A percentile compares a stretch with the other conserved stretches of the same genome.
Conservation (phyloP, 2,329 filamentous ascomycete species). For the Gnomoniopsis smithogilvyi region DNA sequence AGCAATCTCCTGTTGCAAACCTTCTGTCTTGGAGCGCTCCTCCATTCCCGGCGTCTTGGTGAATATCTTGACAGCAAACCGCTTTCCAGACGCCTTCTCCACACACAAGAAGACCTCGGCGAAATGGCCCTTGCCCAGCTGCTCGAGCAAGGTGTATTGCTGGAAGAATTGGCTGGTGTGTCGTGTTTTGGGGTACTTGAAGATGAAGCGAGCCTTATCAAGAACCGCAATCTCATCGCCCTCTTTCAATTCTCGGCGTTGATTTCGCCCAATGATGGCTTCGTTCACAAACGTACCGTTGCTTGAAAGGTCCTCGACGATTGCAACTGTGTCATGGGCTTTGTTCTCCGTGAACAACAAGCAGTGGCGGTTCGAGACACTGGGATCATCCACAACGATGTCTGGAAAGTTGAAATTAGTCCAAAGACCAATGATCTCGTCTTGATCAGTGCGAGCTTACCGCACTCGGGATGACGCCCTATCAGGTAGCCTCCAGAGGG, state of each 20-base stretch:
- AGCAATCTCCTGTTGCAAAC: conserved; percentile 91
- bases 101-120: conserved; percentile 90
- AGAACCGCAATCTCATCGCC: conserved; percentile 88
- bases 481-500: conserved; percentile 84
- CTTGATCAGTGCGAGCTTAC: conserved; percentile 47
- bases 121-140: conserved; percentile 92
- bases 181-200: conserved; percentile 78
- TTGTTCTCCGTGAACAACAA: conserved; percentile 35
- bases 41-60: conserved; percentile 80
- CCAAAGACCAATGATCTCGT: not conserved
- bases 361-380: conserved; percentile 85
- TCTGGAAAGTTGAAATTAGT: conserved; percentile 45
- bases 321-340: conserved; percentile 52
- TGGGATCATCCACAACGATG: conserved; percentile 70
- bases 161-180: conserved; percentile 77
- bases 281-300: conserved; percentile 98
- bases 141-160: conserved; percentile 80
- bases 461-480: conserved; percentile 90
- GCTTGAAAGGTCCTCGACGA: conserved; percentile 89
- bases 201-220: conserved; percentile 82
- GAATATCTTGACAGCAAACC: conserved; percentile 93
- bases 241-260: conserved; percentile 82
- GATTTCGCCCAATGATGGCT: conserved; percentile 84
- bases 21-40: conserved; percentile 78
- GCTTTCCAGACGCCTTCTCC: conserved; percentile 76